Conservation (phyloP, 306 rosid genomes). For the Vigna reflexopilosa region DNA sequence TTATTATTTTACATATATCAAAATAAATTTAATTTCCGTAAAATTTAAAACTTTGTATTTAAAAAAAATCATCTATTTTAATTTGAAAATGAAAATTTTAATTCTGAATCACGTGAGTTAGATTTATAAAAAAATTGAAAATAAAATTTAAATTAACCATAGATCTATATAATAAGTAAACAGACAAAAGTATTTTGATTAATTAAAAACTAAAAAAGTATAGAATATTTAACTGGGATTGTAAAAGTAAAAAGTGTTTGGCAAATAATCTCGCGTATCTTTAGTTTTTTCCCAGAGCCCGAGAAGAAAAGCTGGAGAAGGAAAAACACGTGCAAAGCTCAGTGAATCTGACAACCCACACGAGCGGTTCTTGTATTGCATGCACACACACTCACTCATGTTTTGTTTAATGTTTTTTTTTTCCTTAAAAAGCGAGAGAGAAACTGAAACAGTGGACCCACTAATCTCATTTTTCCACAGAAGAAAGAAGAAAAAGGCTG, state of each 20-base stretch:
- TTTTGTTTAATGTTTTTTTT: background rate
- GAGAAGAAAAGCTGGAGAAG: constrained; percentile 38
- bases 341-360: constrained; percentile 60
- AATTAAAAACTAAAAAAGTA: too few species aligned
- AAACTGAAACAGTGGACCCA: constrained; percentile 44
- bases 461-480: constrained; percentile 40
- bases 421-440: background rate
- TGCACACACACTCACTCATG: constrained; percentile 7
- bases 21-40: too few species aligned
- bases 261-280: constrained; percentile 49
- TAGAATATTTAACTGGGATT: background rate
- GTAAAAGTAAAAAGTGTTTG: background rate
- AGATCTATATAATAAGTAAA: too few species aligned
- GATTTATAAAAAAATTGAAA: too few species aligned
- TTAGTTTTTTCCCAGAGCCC: constrained; percentile 51
- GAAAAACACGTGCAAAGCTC: constrained; percentile 21
- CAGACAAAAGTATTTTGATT: too few species aligned
- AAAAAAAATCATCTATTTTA: too few species aligned
- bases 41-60: too few species aligned
- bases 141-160: too few species aligned
- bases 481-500: background rate
- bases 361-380: constrained; percentile 71
- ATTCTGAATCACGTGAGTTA: too few species aligned
- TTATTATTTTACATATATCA: background rate
- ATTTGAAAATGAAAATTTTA: too few species aligned